These are phyloP conservation scores for Trypanosoma avium DNA, from an alignment of 208 protist genomes.

Conservation along the genomic window DNA sequence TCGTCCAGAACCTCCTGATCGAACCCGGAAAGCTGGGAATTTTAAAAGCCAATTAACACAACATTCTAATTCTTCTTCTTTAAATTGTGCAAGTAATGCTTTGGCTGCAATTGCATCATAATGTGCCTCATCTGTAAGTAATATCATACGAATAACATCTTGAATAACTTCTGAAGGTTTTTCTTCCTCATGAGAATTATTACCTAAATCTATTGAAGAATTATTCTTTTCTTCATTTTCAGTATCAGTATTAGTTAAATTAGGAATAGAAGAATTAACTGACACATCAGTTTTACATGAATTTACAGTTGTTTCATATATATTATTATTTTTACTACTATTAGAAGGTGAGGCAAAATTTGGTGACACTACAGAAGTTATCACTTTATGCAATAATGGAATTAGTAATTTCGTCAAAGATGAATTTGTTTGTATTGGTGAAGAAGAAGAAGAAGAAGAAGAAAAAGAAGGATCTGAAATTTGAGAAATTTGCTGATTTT, in stretches of 20 bases:
- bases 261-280: neutral
- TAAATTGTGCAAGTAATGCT: slow-evolving; percentile 46
- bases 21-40: slow-evolving; percentile 39
- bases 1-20: slow-evolving; percentile 18
- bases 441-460: neutral
- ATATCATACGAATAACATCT: slow-evolving; percentile 73
- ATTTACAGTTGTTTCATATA: too few species aligned
- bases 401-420: too few species aligned
- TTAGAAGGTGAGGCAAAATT: slow-evolving; percentile 5
- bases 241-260: neutral
- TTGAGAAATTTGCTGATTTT: too few species aligned
- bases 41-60: slow-evolving; percentile 42
- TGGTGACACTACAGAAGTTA: slow-evolving; percentile 17
- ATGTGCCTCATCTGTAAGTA: slow-evolving; percentile 79
- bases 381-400: neutral
- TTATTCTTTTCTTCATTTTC: neutral
- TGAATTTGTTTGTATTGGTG: neutral
- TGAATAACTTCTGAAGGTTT: slow-evolving; percentile 39
- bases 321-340: neutral
- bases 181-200: too few species aligned
- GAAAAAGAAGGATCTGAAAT: too few species aligned
- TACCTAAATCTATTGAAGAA: too few species aligned
- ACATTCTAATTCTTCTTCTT: slow-evolving; percentile 17
- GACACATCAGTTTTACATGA: too few species aligned
- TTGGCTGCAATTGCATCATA: slow-evolving; percentile 54